Conservation (phyloP, 148 eudicot genomes). For the Pharnaceum exiguum region DNA sequence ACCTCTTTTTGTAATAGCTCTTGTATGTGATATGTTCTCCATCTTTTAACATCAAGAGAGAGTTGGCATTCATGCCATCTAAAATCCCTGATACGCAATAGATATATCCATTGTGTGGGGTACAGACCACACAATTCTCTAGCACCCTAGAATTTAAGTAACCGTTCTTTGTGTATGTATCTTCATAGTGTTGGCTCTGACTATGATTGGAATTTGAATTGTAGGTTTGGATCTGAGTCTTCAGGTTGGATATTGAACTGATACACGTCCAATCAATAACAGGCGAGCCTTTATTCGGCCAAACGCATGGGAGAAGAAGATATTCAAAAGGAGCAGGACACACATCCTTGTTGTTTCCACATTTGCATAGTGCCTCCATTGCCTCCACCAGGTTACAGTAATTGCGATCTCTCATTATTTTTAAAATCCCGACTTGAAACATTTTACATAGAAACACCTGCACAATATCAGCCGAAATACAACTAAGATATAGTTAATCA, state of each 20-base stretch:
- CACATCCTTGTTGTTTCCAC: slow-evolving; percentile 4
- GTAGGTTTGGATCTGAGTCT: neutral
- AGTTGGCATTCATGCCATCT: slow-evolving; percentile 44
- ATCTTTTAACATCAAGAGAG: slow-evolving; percentile 24
- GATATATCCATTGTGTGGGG: slow-evolving; percentile 66
- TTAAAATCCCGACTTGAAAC: slow-evolving; percentile 55
- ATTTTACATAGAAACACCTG: slow-evolving; percentile 52
- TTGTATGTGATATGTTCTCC: slow-evolving; percentile 48
- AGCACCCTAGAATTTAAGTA: slow-evolving; percentile 39
- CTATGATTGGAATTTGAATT: slow-evolving; percentile 8
- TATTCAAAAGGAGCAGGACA: slow-evolving; percentile 38
- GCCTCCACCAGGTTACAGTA: slow-evolving; percentile 30
- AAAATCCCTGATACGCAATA: slow-evolving; percentile 49
- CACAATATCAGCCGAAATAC: slow-evolving; percentile 10
- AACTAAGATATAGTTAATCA: neutral
- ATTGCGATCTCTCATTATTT: slow-evolving; percentile 44
- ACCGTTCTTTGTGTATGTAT: slow-evolving; percentile 40
- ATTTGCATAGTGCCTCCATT: slow-evolving; percentile 10
- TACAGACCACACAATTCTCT: slow-evolving; percentile 59
- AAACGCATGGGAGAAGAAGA: slow-evolving; percentile 59
- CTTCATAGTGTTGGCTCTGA: neutral
- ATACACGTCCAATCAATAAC: slow-evolving; percentile 62
- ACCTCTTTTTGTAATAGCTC: slow-evolving; percentile 54
- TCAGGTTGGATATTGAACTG: slow-evolving; percentile 33
- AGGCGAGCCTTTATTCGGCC: slow-evolving; percentile 13